Percentiles rank a stretch among this genome's conserved stretches.
phyloP scores from a whole-genome alignment of 768 basidiomycete species.

The Trametes cinnabarina region DNA sequence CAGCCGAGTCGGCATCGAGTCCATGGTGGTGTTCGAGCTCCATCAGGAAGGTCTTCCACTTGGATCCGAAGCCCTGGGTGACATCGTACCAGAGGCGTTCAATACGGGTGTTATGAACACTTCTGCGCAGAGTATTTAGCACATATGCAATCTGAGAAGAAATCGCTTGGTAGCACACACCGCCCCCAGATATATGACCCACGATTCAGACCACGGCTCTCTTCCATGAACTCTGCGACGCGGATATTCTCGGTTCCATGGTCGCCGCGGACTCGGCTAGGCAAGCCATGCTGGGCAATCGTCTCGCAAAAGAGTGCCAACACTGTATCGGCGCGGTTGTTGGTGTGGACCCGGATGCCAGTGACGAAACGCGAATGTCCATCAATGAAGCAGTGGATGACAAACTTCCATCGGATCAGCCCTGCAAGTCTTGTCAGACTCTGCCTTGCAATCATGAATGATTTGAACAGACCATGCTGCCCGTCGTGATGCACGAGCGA shows the following conservation, averaged over 20 bases:
- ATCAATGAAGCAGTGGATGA: constrained; percentile 30
- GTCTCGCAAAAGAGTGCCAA: constrained; percentile 31
- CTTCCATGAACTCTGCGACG: constrained; percentile 37
- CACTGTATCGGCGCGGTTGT: constrained; percentile 41
- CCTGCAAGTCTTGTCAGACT: background rate
- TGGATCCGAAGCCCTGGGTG: constrained; percentile 25
- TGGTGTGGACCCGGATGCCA: constrained; percentile 35
- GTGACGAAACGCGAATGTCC: constrained; percentile 27
- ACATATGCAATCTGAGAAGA: background rate
- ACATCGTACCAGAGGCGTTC: constrained; percentile 32
- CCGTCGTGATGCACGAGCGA: constrained; percentile 28
- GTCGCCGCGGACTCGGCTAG: constrained; percentile 35
- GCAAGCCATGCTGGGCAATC: constrained; percentile 28
- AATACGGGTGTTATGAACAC: constrained; percentile 28
- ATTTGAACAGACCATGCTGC: constrained; percentile 17
- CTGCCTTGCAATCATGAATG: background rate
- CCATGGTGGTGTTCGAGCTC: constrained; percentile 23
- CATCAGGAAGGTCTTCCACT: constrained; percentile 31
- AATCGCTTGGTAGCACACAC: constrained; percentile 11
- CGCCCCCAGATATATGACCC: constrained; percentile 31
- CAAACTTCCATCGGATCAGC: constrained; percentile 26
- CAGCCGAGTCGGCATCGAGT: constrained; percentile 21
- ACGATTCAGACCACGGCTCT: constrained; percentile 29
- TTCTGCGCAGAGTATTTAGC: constrained; percentile 13
- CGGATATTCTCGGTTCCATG: constrained; percentile 39